These are phyloP conservation scores for Nakaseomyces delphensis DNA, from an alignment of 1,139 yeast species.

Conservation along the genomic window DNA sequence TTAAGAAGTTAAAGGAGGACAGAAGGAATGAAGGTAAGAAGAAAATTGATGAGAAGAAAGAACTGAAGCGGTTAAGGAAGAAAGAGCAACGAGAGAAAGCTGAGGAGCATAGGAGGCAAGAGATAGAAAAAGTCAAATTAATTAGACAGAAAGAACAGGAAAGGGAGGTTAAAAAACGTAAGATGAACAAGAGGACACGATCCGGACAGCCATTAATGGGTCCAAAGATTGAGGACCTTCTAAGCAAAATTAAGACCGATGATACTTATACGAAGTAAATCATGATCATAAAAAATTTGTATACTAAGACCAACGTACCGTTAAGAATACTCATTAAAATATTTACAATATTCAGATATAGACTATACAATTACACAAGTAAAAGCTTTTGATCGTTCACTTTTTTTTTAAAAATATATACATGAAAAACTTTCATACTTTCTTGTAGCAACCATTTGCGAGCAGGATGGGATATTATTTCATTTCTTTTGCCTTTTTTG, in stretches of 20 bases:
- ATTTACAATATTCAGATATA: conserved; percentile 5
- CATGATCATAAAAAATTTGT: conserved; percentile 11
- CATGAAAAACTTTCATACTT: background rate
- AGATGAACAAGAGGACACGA: conserved; percentile 50
- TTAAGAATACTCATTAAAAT: background rate
- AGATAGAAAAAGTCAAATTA: conserved; percentile 25
- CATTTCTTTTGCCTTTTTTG: conserved; percentile 43
- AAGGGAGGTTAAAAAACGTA: conserved; percentile 44
- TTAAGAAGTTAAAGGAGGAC: conserved; percentile 17
- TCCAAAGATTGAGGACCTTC: conserved; percentile 68
- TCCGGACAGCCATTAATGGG: conserved; percentile 89
- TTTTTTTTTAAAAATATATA: too few species aligned
- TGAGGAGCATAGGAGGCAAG: conserved; percentile 32
- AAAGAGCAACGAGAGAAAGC: conserved; percentile 33
- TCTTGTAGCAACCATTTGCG: too few species aligned
- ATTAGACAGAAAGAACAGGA: conserved; percentile 29
- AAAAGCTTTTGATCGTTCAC: too few species aligned
- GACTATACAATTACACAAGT: too few species aligned
- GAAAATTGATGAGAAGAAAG: conserved; percentile 36
- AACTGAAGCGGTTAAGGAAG: conserved; percentile 38
- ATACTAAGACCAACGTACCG: too few species aligned
- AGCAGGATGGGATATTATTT: conserved; percentile 3
- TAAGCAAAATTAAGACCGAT: conserved; percentile 65
- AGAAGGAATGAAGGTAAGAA: conserved; percentile 19
- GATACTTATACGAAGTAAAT: conserved; percentile 24